phyloP scores from a whole-genome alignment of 169 alveolate species.

The Plasmodium cynomolgi region DNA sequence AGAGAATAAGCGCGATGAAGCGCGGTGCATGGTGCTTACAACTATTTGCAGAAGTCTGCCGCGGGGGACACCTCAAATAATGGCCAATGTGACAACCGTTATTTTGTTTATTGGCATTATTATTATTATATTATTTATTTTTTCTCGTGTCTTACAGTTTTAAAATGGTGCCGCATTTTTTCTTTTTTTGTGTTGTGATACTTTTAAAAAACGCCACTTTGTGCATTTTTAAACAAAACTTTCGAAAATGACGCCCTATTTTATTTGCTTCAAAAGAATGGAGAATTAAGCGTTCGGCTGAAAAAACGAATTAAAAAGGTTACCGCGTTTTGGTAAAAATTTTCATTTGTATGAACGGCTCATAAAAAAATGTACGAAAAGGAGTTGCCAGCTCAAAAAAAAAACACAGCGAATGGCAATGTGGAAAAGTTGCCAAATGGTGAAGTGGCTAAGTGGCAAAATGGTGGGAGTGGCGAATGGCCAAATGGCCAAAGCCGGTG shows the following conservation, averaged over 20 bases:
- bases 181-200: neutral
- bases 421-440: neutral
- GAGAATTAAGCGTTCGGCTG: neutral
- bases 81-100: neutral
- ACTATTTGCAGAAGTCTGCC: neutral
- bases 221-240: neutral
- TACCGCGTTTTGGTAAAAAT: neutral
- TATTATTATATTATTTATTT: neutral
- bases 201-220: neutral
- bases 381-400: conserved; percentile 13
- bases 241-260: neutral
- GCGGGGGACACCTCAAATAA: neutral
- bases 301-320: neutral
- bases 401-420: neutral
- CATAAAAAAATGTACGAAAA: neutral
- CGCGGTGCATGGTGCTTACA: neutral
- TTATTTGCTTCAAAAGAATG: neutral
- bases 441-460: neutral
- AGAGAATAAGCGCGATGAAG: neutral
- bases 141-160: neutral
- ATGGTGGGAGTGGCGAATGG: neutral
- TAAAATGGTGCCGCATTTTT: neutral
- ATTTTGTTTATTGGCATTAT: neutral
- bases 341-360: conserved; percentile 30
- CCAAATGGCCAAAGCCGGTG: neutral